Evolutionary conservation across 177 flowering plant genomes (phyloP), one percentile per base, ranked within the genome.

Genomic region (Vitis hybrid): DNA sequence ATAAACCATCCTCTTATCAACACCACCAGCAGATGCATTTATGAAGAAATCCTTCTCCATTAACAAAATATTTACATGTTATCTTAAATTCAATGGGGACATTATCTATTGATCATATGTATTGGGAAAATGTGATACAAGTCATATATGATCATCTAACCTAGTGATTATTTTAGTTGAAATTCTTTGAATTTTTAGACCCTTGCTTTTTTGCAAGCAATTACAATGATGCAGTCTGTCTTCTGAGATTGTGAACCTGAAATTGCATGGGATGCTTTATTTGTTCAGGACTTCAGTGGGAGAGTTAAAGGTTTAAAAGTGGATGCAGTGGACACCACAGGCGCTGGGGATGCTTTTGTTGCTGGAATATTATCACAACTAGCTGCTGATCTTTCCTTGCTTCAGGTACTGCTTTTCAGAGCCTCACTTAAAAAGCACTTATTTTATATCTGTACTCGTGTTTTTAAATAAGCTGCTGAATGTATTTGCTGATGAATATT

Each of bases 311-410:
- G 97, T 61, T 52, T 92, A 51, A 87, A 83, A 70, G 97, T 88
- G 74, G 86, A 92, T 59, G 85, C 88, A 51, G 87, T 94, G 13
- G 98, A 94, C 75, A 88, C 95, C 9, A 94, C 98, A 48, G 98
- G 98, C 58, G 98, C 98, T 21, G 97, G 98, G 45, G 97, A 94
- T 87, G 97, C 97, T 57, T 94, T 94, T 80, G 95, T 92, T 8
- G 98, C 95, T 62, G 98, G 99, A 78, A 81, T 88, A 39, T 74
- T 93, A 53, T 87, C 96, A 60, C 89, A 89, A 63, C 72, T 93
- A 62, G 93, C 99, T 39, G 31, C 74, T 19, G 92, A 95, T 75
- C 67, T 81, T 68, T 87, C 96, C 68, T 77, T 91, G 86, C 81
- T 95, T 66, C 81, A 90, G 99, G 98, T 95, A 87, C 69, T 67